Conservation (phyloP, 179 eudicot genomes). For the Spergularia azorica region DNA sequence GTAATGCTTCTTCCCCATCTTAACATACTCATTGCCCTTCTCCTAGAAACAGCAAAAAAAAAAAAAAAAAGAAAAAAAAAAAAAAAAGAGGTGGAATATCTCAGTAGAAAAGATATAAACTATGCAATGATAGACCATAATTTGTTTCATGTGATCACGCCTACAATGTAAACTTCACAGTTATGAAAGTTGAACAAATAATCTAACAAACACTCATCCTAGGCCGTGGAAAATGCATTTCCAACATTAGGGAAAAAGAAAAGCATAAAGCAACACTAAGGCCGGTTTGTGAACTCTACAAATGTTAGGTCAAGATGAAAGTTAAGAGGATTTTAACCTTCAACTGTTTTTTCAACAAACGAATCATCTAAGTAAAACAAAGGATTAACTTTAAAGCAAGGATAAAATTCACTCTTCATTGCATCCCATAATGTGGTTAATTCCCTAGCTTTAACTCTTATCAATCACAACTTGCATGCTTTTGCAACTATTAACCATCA, state of each 20-base stretch:
- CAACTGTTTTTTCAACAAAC: background rate
- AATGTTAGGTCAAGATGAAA: background rate
- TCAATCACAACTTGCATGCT: background rate
- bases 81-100: background rate
- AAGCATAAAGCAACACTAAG: background rate
- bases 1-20: slow-evolving; percentile 91
- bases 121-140: background rate
- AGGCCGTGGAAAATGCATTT: background rate
- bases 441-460: background rate
- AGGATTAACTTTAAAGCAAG: slow-evolving; percentile 2
- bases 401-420: background rate
- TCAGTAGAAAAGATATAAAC: background rate
- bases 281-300: background rate
- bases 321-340: background rate
- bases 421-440: background rate
- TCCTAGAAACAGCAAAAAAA: slow-evolving; percentile 49
- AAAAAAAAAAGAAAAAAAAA: background rate
- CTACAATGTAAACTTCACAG: background rate
- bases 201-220: background rate
- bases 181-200: background rate
- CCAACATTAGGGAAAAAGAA: background rate
- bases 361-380: background rate
- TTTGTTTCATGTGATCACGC: background rate
- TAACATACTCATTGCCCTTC: slow-evolving; percentile 80
- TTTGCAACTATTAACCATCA: background rate